A percentile compares a stretch with the other conserved stretches of the same genome.
Evolutionary conservation across 169 alveolate genomes (phyloP).

Genomic region (Plasmodium falciparum): DNA sequence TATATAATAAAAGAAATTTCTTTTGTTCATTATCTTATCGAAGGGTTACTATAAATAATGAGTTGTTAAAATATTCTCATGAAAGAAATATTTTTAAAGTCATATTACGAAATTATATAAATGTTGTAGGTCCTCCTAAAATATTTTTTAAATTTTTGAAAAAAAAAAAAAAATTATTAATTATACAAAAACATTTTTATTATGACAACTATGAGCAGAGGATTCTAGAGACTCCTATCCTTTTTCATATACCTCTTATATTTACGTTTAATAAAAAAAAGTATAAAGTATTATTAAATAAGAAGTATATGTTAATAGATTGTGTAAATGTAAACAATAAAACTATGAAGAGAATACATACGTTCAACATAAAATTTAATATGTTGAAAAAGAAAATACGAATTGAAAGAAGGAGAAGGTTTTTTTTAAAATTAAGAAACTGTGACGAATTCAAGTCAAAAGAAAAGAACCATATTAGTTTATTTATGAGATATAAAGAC

Average conservation of each 20-base stretch:
- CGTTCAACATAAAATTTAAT: no score
- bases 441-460: no score
- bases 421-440: no score
- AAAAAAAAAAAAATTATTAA: constrained; percentile 39
- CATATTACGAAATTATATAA: constrained; percentile 23
- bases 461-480: no score
- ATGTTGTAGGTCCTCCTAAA: constrained; percentile 61
- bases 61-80: no score
- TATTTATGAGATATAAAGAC: not conserved
- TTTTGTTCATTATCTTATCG: no score
- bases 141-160: constrained; percentile 53
- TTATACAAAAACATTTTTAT: constrained; percentile 58
- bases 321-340: not conserved
- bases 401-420: no score
- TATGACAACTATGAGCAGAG: constrained; percentile 50
- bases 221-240: constrained; percentile 25
- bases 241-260: constrained; percentile 51
- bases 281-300: constrained; percentile 34
- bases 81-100: constrained; percentile 1
- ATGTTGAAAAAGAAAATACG: no score
- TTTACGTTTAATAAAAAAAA: constrained; percentile 20
- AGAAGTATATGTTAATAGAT: constrained; percentile 30
- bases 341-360: not conserved
- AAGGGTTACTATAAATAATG: no score
- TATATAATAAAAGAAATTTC: no score